Conservation (phyloP, 176 grass and related monocot species). For the Carex scoparia region DNA sequence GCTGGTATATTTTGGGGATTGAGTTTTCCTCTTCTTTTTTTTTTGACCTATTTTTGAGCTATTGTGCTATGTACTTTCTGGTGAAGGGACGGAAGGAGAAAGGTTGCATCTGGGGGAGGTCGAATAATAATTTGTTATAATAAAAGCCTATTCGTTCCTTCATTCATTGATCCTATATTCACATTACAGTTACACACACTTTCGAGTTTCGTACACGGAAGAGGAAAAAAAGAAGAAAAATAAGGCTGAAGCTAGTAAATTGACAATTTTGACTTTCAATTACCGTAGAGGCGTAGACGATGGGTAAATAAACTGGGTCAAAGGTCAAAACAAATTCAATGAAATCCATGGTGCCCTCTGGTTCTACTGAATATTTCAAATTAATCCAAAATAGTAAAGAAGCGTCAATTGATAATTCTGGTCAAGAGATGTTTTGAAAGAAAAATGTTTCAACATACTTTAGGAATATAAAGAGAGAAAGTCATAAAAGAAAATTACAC, state of each 20-base stretch:
- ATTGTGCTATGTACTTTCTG: background rate
- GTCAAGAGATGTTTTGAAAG: background rate
- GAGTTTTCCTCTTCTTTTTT: background rate
- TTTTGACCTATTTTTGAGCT: background rate
- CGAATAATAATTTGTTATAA: background rate
- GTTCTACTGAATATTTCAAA: background rate
- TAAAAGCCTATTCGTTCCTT: background rate
- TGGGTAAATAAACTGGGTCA: background rate
- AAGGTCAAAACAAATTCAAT: background rate
- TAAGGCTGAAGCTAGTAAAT: background rate
- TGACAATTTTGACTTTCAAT: background rate
- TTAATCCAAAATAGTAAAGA: background rate
- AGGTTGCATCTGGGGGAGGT: background rate
- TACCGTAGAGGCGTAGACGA: background rate
- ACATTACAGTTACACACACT: too few species aligned
- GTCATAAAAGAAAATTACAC: too few species aligned
- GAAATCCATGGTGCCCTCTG: background rate
- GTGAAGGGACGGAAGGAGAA: background rate
- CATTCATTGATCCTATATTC: background rate
- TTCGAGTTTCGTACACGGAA: background rate
- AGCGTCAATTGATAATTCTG: background rate
- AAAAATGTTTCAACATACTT: too few species aligned
- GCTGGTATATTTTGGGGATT: background rate
- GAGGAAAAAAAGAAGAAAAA: background rate
- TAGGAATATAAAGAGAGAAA: too few species aligned